Evolutionary conservation across 2,329 filamentous ascomycete genomes (phyloP), one percentile per base, ranked within the genome.

Genomic region (Corinectria fuckeliana): DNA sequence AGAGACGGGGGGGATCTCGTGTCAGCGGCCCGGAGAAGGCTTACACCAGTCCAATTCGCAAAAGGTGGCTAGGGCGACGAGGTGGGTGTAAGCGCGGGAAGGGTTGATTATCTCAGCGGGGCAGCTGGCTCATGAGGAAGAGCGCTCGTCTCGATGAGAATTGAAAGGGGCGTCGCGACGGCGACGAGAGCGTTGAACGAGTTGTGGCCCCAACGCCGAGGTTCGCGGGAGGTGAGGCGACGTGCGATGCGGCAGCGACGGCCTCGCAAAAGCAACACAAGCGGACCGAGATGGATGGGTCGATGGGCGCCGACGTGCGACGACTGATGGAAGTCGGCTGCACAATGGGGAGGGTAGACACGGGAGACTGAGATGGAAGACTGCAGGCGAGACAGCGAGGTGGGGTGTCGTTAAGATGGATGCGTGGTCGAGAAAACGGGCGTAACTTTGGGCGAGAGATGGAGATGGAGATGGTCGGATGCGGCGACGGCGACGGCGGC

Each of bases 341-440:
- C 42, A 47, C 47, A 36, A 60, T 57, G 53, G 32, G 38, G 50
- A 62, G 44, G 55, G 42, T 41, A 41, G 32, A 42, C 62, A 53
- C 44, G 28, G 36, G 30, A 44, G 64, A 53, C 44, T 36, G 57
- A 38, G 53, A 25, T 18, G 49, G 23, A 39, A 42, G 49, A 45
- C 44, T 42, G 50, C 42, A 62, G 53, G 61, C 55, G 45, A 56
- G 26, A 47, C 26, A 55, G 59, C 25, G 58, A 66, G 58, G 61
- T 69, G 68, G 65, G 63, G 60, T 68, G 66, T 67, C 60, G 64
- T 60, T 66, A 61, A 67, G 61, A 61, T 69, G 61, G 67, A 65
- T 44, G 51, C 26, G 44, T 66, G 62, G 59, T 62, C 50, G 44
- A 26, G 58, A 52, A 36, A 39, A 50, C 20, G 47, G 60, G 58